These are phyloP conservation scores for Aschersonia sp. DNA, from an alignment of 2,329 filamentous ascomycete species.

Conservation along the genomic window DNA sequence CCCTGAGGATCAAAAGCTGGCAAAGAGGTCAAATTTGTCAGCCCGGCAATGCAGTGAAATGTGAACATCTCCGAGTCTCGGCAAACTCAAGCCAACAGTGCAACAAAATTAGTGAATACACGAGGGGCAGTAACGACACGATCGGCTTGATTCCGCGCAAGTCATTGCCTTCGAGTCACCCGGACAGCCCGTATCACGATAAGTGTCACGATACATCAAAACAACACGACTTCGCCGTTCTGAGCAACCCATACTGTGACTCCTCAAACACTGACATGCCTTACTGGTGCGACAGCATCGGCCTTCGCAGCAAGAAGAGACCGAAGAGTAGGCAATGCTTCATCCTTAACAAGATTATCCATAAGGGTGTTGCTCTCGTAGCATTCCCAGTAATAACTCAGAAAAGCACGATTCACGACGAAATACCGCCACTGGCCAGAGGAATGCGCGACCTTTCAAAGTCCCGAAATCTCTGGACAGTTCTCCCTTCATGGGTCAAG, in stretches of 20 bases:
- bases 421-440: background rate
- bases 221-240: background rate
- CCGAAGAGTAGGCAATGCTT: too few species aligned
- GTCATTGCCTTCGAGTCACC: background rate
- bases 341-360: background rate
- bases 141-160: too few species aligned
- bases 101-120: background rate
- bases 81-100: too few species aligned
- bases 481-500: too few species aligned
- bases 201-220: background rate
- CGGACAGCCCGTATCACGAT: background rate
- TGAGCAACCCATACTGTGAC: background rate
- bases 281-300: background rate
- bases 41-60: background rate
- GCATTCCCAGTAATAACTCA: background rate
- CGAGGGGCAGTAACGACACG: too few species aligned
- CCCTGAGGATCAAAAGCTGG: too few species aligned
- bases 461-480: too few species aligned
- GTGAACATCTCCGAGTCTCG: too few species aligned
- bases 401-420: background rate
- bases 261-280: background rate
- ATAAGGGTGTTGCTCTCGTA: background rate
- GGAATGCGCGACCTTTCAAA: background rate
- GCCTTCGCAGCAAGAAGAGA: background rate
- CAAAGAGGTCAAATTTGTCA: background rate